Conservation (phyloP, 2,329 filamentous ascomycete genomes). For the Ophiostoma himal-ulmi region DNA sequence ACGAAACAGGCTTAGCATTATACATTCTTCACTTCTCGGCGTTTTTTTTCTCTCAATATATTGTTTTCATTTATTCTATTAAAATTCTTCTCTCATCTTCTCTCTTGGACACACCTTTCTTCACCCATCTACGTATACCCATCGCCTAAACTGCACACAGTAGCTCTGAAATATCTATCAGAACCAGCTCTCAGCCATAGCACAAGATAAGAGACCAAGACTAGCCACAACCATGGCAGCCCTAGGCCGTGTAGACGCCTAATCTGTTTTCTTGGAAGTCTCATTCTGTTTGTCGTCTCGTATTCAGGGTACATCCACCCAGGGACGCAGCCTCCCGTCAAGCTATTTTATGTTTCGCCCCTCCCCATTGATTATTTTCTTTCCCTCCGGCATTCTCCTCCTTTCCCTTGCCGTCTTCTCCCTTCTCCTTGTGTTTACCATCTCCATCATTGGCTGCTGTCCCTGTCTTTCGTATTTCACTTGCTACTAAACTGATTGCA, state of each 20-base stretch:
- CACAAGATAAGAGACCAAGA: not conserved
- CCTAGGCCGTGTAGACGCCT: too few relatives aligned
- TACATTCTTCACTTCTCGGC: not conserved
- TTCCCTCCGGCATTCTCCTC: not conserved
- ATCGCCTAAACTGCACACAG: not conserved
- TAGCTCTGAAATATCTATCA: not conserved
- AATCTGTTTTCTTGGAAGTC: not conserved
- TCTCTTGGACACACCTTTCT: not conserved
- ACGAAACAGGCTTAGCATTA: not conserved
- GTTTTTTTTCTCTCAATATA: not conserved
- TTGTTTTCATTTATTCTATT: not conserved
- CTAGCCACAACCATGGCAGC: not conserved
- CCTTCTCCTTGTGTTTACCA: not conserved
- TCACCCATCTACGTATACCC: not conserved
- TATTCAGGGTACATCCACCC: not conserved
- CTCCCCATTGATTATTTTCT: not conserved
- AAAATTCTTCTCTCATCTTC: not conserved
- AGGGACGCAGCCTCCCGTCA: constrained; percentile 1
- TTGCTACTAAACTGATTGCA: not conserved
- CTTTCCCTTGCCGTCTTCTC: not conserved
- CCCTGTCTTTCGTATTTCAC: not conserved
- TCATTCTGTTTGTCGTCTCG: not conserved
- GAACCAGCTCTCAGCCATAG: not conserved
- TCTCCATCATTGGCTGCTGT: not conserved
- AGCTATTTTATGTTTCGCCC: not conserved